These are phyloP conservation scores for Ceratobasidium sp. DNA, from an alignment of 1,284 basidiomycete genomes.

Conservation along the genomic window DNA sequence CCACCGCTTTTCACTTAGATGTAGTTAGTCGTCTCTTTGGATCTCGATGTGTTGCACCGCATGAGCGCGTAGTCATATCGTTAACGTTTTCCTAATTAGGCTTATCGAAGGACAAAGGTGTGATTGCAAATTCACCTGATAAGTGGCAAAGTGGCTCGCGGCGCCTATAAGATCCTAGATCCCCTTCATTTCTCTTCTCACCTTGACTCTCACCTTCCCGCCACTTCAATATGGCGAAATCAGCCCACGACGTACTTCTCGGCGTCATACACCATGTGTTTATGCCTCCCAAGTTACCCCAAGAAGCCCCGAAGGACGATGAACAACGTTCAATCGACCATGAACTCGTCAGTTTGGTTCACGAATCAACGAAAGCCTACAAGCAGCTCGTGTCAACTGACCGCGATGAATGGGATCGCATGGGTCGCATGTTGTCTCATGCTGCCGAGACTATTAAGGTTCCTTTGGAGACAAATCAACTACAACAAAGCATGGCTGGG, in stretches of 20 bases:
- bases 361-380: neutral
- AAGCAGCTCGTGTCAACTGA: neutral
- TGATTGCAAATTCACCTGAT: too few relatives aligned
- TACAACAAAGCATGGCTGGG: neutral
- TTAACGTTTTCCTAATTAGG: too few relatives aligned
- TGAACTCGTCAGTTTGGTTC: neutral
- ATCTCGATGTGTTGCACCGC: too few relatives aligned
- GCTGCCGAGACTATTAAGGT: neutral
- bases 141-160: too few relatives aligned
- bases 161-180: too few relatives aligned
- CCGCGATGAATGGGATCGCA: neutral
- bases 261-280: conserved; percentile 23
- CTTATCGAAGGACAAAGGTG: too few relatives aligned
- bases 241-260: neutral
- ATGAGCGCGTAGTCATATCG: too few relatives aligned
- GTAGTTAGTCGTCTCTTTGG: too few relatives aligned
- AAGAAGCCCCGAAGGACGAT: conserved; percentile 2
- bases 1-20: too few relatives aligned
- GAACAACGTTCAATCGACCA: neutral
- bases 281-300: conserved; percentile 13
- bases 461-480: neutral
- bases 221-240: too few relatives aligned
- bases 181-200: too few relatives aligned
- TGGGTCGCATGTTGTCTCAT: neutral
- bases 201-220: too few relatives aligned